Percentiles rank a stretch among this genome's conserved stretches.
phyloP scores from a whole-genome alignment of 352 stramenopile genomes.

The Pythium rishiriense region DNA sequence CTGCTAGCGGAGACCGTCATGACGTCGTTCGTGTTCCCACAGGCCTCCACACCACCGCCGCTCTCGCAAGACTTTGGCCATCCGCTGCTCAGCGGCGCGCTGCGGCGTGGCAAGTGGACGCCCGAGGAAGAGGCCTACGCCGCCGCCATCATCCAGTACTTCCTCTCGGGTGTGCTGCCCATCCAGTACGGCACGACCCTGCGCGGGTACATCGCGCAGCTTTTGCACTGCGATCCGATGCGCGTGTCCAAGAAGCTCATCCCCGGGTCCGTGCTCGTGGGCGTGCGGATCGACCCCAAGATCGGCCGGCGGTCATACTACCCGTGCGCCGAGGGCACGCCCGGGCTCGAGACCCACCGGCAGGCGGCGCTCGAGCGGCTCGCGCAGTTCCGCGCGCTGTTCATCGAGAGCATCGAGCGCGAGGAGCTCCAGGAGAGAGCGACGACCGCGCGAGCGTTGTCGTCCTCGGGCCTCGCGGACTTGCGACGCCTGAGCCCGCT shows the following conservation, averaged over 20 bases:
- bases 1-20: not conserved
- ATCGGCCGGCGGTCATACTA: conserved; percentile 72
- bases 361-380: conserved; percentile 27
- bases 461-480: not conserved
- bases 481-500: conserved; percentile 1
- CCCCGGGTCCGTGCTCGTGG: conserved; percentile 55
- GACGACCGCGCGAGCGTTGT: not conserved
- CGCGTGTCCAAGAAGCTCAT: conserved; percentile 81
- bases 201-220: conserved; percentile 66
- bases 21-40: not conserved
- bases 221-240: conserved; percentile 77
- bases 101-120: conserved; percentile 76
- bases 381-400: conserved; percentile 38
- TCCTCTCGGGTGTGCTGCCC: conserved; percentile 57
- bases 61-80: not conserved
- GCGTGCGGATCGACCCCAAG: conserved; percentile 75
- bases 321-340: conserved; percentile 51
- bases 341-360: conserved; percentile 39
- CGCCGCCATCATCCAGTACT: conserved; percentile 70
- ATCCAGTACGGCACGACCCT: conserved; percentile 76
- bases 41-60: not conserved
- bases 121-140: conserved; percentile 64
- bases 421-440: conserved; percentile 35
- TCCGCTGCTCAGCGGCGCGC: conserved; percentile 22
- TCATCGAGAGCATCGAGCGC: conserved; percentile 64